Evolutionary conservation across 2,329 filamentous ascomycete species (phyloP).

Genomic region (Stromatinia cepivora): DNA sequence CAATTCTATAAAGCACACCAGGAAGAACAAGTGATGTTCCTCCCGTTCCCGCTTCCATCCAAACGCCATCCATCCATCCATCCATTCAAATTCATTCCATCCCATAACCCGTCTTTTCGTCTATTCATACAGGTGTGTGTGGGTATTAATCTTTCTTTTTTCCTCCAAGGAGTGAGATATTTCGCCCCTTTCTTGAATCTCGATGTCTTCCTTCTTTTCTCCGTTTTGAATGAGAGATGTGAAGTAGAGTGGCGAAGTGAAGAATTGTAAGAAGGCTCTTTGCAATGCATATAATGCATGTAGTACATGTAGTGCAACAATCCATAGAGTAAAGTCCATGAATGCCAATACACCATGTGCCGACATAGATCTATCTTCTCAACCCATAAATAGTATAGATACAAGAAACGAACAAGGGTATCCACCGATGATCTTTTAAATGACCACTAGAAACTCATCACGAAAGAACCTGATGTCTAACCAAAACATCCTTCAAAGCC

Average conservation of each 20-base stretch:
- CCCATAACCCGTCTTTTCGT: not conserved
- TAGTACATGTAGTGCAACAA: not conserved
- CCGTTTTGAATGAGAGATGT: too few relatives aligned
- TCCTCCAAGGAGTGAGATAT: not conserved
- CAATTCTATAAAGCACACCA: too few relatives aligned
- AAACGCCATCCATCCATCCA: not conserved
- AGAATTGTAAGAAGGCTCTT: too few relatives aligned
- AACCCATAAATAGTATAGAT: not conserved
- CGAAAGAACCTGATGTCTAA: conserved; percentile 50
- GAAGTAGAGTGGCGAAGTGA: too few relatives aligned
- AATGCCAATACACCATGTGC: not conserved
- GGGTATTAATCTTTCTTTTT: not conserved
- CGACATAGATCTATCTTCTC: not conserved
- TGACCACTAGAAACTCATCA: not conserved
- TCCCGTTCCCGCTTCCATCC: not conserved
- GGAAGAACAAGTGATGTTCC: not conserved
- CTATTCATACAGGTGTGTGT: conserved; percentile 7
- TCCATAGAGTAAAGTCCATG: not conserved
- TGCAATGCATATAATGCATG: conserved; percentile 2
- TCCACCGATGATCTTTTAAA: not conserved
- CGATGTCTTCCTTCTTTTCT: not conserved
- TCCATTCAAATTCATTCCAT: not conserved
- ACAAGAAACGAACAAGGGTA: not conserved
- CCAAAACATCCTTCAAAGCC: conserved; percentile 54
- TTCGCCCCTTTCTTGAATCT: not conserved